These are phyloP conservation scores for Colletotrichum somersetense DNA, from an alignment of 2,329 filamentous ascomycete species.

Conservation along the genomic window DNA sequence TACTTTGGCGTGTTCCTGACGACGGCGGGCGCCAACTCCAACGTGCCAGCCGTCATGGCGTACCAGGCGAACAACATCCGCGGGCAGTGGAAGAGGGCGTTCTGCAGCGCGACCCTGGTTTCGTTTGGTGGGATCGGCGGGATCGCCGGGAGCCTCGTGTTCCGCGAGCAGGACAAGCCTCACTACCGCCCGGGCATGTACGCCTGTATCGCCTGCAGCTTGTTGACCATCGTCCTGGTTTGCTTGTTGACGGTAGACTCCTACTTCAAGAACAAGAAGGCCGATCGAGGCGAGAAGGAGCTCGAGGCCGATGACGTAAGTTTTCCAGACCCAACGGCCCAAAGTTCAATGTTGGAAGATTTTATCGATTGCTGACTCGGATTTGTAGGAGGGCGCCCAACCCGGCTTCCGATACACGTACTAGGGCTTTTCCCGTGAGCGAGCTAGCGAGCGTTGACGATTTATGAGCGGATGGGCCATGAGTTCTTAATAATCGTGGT, in stretches of 20 bases:
- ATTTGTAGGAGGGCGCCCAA: conserved; percentile 40
- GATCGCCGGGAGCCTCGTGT: conserved; percentile 80
- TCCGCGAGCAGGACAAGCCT: conserved; percentile 69
- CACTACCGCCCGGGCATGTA: conserved; percentile 68
- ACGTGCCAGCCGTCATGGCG: conserved; percentile 79
- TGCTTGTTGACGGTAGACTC: conserved; percentile 56
- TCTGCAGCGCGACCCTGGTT: conserved; percentile 81
- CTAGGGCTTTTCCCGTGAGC: conserved; percentile 33
- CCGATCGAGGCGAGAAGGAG: conserved; percentile 65
- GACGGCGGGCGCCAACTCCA: conserved; percentile 82
- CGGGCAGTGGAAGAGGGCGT: conserved; percentile 89
- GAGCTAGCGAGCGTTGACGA: conserved; percentile 4
- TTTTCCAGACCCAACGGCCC: conserved; percentile 28
- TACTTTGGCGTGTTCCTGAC: conserved; percentile 83
- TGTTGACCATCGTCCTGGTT: conserved; percentile 62
- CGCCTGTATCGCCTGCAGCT: conserved; percentile 64
- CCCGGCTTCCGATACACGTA: conserved; percentile 53
- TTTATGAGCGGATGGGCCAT: conserved; percentile 3
- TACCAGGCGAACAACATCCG: conserved; percentile 92
- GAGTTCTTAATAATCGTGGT: neutral
- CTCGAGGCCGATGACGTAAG: conserved; percentile 65
- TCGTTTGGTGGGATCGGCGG: conserved; percentile 83
- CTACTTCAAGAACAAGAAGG: conserved; percentile 60
- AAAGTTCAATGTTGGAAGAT: too few relatives aligned
- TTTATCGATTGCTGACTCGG: conserved; percentile 4